These are phyloP conservation scores for Metarhizium anisopliae DNA, from an alignment of 2,329 filamentous ascomycete species.

Conservation along the genomic window DNA sequence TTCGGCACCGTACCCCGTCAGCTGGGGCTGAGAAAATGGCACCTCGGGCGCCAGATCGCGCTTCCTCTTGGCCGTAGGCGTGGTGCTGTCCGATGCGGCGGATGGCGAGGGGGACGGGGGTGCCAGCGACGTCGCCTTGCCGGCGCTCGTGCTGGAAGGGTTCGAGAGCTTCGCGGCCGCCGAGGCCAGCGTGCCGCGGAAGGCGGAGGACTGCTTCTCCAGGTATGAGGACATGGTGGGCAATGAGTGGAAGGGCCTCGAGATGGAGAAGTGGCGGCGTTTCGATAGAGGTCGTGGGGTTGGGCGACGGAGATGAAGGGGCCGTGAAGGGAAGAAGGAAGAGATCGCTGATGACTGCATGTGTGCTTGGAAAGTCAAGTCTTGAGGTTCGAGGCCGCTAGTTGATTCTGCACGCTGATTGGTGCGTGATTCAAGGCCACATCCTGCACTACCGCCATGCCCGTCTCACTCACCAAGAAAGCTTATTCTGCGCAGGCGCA, in stretches of 20 bases:
- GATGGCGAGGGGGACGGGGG: constrained; percentile 56
- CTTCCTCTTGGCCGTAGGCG: constrained; percentile 55
- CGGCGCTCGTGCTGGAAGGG: constrained; percentile 33
- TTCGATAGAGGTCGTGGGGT: neutral
- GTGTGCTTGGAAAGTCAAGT: no score
- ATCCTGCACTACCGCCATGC: no score
- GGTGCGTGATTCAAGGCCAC: neutral
- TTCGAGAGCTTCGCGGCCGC: constrained; percentile 56
- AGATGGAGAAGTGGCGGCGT: neutral
- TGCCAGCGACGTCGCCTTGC: constrained; percentile 33
- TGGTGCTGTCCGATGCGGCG: constrained; percentile 48
- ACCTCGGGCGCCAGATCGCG: constrained; percentile 45
- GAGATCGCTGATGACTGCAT: no score
- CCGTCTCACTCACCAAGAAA: no score
- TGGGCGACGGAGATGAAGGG: neutral
- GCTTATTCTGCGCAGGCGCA: no score
- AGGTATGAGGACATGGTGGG: constrained; percentile 52
- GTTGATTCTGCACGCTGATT: neutral
- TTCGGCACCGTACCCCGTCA: constrained; percentile 67
- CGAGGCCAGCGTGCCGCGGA: constrained; percentile 52
- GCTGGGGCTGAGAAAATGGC: constrained; percentile 64
- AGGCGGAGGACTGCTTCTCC: constrained; percentile 54
- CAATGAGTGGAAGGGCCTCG: constrained; percentile 1
- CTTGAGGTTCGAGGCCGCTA: neutral
- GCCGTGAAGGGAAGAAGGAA: neutral